Base-by-base conservation (phyloP, 805 yeast genomes). In the Yarrowia sp. region DNA sequence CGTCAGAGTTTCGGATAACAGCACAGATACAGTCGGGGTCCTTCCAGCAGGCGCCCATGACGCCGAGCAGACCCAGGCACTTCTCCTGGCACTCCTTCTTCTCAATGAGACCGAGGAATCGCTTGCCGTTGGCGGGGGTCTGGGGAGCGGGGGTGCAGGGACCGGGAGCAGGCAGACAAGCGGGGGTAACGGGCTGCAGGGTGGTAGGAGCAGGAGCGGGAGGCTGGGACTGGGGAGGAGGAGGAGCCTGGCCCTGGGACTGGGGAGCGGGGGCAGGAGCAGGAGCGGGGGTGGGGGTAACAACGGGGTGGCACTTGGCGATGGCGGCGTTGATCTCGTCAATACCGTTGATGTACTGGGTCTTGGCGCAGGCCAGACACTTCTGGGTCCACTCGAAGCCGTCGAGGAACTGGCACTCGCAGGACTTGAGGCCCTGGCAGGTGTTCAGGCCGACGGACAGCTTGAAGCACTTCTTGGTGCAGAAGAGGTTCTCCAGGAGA, bases 391-490 rank as follows among this genome's bases (percentile, higher is more conserved):
- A 56, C 22, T 15, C 63, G 15, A 56, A 56, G 38, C 63, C 63
- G 63, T 56, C 63, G 48, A 56, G 63, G 63, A 56, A 56, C 63
- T 56, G 48, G 38, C 63, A 56, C 63, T 56, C 63, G 63, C 63
- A 56, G 63, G 36, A 26, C 63, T 56, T 41, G 40, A 56, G 63
- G 48, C 63, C 63, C 63, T 56, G 63, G 63, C 63, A 56, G 63
- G 63, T 56, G 48, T 56, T 41, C 38, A 56, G 63, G 63, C 63
- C 63, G 48, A 56, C 63, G 48, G 63, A 56, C 40, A 56, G 63
- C 63, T 56, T 56, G 63, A 56, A 56, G 63, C 63, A 56, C 63
- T 56, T 56, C 63, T 56, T 56, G 63, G 63, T 56, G 63, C 63
- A 56, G 63, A 56, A 56, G 36, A 56, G 63, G 48, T 56, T 41